phyloP scores from a whole-genome alignment of 1,139 yeast species.

The Meyerozyma sp. region DNA sequence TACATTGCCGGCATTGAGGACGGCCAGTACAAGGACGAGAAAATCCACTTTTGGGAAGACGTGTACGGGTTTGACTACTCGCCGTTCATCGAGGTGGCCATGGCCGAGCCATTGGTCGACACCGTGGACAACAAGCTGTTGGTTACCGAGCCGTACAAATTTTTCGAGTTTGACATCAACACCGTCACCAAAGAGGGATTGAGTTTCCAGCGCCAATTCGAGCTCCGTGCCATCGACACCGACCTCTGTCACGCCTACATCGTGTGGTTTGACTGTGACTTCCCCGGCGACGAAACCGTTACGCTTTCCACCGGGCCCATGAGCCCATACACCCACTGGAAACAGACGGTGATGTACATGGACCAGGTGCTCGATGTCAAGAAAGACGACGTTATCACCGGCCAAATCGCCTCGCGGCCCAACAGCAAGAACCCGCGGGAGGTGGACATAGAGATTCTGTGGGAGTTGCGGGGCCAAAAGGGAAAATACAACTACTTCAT shows the following conservation, averaged over 20 bases:
- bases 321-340: slow-evolving; percentile 88
- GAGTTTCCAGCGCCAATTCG: slow-evolving; percentile 64
- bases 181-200: slow-evolving; percentile 81
- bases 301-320: slow-evolving; percentile 79
- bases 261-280: slow-evolving; percentile 93
- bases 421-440: slow-evolving; percentile 79
- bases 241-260: slow-evolving; percentile 86
- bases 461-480: slow-evolving; percentile 51
- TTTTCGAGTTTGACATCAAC: slow-evolving; percentile 83
- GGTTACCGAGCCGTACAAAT: slow-evolving; percentile 65
- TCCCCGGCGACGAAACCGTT: slow-evolving; percentile 65
- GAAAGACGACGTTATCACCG: slow-evolving; percentile 70
- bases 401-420: slow-evolving; percentile 72
- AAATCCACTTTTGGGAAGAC: slow-evolving; percentile 92
- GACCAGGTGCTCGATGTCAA: slow-evolving; percentile 75
- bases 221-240: slow-evolving; percentile 66
- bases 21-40: slow-evolving; percentile 87
- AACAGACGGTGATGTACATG: slow-evolving; percentile 92
- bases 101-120: slow-evolving; percentile 93
- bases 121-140: slow-evolving; percentile 76
- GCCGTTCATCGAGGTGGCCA: slow-evolving; percentile 64
- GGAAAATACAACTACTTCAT: slow-evolving; percentile 63
- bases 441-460: slow-evolving; percentile 59
- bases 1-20: slow-evolving; percentile 93
- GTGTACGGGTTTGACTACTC: slow-evolving; percentile 96